Base-by-base conservation (phyloP, 768 basidiomycete species). In the Boletus tomentosulus region DNA sequence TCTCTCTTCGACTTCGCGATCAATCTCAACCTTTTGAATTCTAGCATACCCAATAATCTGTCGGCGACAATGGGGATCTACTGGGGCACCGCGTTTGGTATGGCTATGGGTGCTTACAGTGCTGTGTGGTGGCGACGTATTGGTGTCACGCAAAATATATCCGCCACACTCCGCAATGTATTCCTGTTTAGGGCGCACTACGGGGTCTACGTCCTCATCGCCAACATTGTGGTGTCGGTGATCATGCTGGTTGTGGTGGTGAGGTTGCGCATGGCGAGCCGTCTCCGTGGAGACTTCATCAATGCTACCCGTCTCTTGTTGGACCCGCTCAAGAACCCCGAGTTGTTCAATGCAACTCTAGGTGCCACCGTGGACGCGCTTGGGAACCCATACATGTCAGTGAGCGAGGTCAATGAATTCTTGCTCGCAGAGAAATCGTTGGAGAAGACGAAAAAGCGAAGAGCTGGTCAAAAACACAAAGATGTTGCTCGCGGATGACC, bases 81-180 rank as follows among this genome's bases (percentile, higher is more conserved):
- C 12, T 61, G 53, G 60, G 56, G 56, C 6, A 49, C 48, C 5
- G 24, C 39, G 9, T 13, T 58, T 22, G 42, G 16, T 25, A 49
- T 59, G 44, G 59, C 46, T 2, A 28, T 54, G 9, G 59, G 56
- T 1, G 54, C 56, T 31, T 54, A 59, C 53, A 56, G 48, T 37
- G 42, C n/a, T 2, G 55, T n/a, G 6, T 82, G 35, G 25, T 82
- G 57, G 69, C 78, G 75, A 0, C 53, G 73, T 11, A 71, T 79
- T 11, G 71, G 77, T 4, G 12, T 58, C 71, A 9, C 76, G 76
- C 53, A 71, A 82, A 2, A 6, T 12, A 10, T 48, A 4, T 28
- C 16, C 10, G 6, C 13, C 9, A 34, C 46, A 24, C 1, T 11
- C 35, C 11, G 34, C 16, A 22, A 24, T 9, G 3, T 3, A 9